Conservation (phyloP, 2,329 filamentous ascomycete species). For the Colletotrichum godetiae region DNA sequence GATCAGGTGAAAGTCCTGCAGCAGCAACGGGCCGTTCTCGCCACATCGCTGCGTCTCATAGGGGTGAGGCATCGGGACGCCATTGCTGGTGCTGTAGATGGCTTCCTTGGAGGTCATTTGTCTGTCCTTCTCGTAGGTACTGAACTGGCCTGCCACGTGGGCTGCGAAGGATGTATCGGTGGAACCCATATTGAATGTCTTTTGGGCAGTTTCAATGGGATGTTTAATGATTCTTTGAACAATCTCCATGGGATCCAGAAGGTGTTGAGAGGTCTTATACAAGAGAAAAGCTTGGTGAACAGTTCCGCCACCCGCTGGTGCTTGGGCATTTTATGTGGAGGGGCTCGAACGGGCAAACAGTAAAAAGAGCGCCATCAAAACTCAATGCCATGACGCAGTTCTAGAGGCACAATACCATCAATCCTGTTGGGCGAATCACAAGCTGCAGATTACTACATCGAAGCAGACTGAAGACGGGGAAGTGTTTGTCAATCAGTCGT, state of each 20-base stretch:
- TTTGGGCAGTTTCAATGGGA: background rate
- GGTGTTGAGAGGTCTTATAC: background rate
- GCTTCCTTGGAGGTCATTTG: constrained; percentile 60
- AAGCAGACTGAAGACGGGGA: background rate
- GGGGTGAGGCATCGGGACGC: background rate
- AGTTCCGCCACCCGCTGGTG: background rate
- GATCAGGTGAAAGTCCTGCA: constrained; percentile 64
- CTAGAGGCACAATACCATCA: background rate
- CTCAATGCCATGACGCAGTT: background rate
- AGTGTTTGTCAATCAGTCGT: background rate
- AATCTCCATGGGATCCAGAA: background rate
- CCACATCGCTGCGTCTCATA: background rate
- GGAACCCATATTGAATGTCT: constrained; percentile 33
- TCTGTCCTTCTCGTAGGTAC: constrained; percentile 53
- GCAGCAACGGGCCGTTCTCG: constrained; percentile 49
- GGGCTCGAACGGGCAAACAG: background rate
- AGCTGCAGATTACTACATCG: background rate
- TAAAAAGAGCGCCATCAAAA: background rate
- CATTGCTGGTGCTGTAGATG: constrained; percentile 39
- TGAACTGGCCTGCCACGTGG: constrained; percentile 50
- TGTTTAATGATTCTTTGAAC: background rate
- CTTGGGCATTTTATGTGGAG: background rate
- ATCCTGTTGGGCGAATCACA: background rate
- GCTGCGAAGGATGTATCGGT: constrained; percentile 50
- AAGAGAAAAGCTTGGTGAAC: background rate